Evolutionary conservation across 2,329 filamentous ascomycete genomes (phyloP).

Genomic region (Trichoderma oligosporum): DNA sequence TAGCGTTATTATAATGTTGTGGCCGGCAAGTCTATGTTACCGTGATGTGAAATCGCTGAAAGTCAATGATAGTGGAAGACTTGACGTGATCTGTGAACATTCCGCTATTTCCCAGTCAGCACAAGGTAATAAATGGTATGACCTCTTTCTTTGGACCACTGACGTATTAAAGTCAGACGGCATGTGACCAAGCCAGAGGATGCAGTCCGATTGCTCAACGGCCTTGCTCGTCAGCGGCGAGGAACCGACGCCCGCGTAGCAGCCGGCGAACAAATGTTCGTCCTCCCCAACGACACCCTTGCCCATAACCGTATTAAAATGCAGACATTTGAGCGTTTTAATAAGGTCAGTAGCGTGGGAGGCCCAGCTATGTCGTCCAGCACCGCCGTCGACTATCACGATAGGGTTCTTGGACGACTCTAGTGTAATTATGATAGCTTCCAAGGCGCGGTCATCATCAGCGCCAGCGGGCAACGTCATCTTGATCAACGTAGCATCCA

Average conservation of each 20-base stretch:
- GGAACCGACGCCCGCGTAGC: background rate
- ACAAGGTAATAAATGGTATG: too few species aligned
- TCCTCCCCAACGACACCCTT: background rate
- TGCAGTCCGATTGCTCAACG: slow-evolving; percentile 19
- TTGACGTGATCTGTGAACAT: slow-evolving; percentile 4
- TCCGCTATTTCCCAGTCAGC: background rate
- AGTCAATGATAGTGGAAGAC: background rate
- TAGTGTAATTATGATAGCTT: background rate
- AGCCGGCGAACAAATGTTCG: background rate
- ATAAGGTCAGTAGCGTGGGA: background rate
- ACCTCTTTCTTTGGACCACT: background rate
- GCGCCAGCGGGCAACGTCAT: background rate
- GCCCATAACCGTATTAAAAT: background rate
- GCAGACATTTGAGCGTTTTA: background rate
- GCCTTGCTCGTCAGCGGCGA: background rate
- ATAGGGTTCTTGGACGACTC: background rate
- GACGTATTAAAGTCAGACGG: background rate
- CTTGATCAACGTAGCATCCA: background rate
- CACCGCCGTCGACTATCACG: slow-evolving; percentile 3
- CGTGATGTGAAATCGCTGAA: background rate
- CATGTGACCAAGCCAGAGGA: slow-evolving; percentile 21
- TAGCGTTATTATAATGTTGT: background rate
- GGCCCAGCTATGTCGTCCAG: background rate
- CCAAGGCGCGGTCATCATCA: background rate
- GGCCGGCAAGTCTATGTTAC: background rate